phyloP scores from a whole-genome alignment of 768 basidiomycete species.

The Tubosaeta sp. region DNA sequence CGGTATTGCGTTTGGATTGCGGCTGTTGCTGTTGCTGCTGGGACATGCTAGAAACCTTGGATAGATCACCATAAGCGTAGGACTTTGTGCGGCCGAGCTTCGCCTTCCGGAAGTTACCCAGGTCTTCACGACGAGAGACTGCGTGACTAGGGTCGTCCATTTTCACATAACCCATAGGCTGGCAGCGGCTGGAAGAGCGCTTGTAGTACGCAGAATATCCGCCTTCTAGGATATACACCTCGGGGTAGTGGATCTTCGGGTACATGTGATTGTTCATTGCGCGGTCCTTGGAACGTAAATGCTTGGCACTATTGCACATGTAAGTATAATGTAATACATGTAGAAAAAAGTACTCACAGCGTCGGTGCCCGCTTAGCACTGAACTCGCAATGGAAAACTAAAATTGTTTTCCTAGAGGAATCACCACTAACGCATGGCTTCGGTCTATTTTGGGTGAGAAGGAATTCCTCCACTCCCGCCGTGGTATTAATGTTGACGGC shows the following conservation, averaged over 20 bases:
- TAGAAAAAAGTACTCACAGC: slow-evolving; percentile 52
- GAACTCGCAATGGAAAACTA: slow-evolving; percentile 98
- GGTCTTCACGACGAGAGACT: slow-evolving; percentile 73
- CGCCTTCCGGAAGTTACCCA: slow-evolving; percentile 87
- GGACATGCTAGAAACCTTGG: slow-evolving; percentile 35
- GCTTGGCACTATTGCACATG: slow-evolving; percentile 67
- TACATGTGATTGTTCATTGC: slow-evolving; percentile 84
- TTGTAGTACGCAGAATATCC: slow-evolving; percentile 91
- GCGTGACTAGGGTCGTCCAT: slow-evolving; percentile 94
- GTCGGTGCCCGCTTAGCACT: slow-evolving; percentile 94
- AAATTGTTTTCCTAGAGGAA: slow-evolving; percentile 65
- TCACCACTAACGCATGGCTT: slow-evolving; percentile 74
- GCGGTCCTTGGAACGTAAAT: slow-evolving; percentile 87
- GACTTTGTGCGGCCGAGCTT: slow-evolving; percentile 89
- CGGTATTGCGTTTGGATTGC: slow-evolving; percentile 62
- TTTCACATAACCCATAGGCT: slow-evolving; percentile 77
- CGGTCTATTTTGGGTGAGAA: slow-evolving; percentile 64
- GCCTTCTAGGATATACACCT: slow-evolving; percentile 95
- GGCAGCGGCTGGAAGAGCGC: slow-evolving; percentile 62
- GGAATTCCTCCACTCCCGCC: slow-evolving; percentile 70
- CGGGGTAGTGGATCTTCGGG: slow-evolving; percentile 91
- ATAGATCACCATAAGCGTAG: slow-evolving; percentile 84
- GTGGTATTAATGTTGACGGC: slow-evolving; percentile 90
- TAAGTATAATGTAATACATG: slow-evolving; percentile 2
- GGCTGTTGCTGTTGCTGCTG: slow-evolving; percentile 37